Conservation (phyloP, 2,329 filamentous ascomycete species). For the Hymenoscyphus occultus region DNA sequence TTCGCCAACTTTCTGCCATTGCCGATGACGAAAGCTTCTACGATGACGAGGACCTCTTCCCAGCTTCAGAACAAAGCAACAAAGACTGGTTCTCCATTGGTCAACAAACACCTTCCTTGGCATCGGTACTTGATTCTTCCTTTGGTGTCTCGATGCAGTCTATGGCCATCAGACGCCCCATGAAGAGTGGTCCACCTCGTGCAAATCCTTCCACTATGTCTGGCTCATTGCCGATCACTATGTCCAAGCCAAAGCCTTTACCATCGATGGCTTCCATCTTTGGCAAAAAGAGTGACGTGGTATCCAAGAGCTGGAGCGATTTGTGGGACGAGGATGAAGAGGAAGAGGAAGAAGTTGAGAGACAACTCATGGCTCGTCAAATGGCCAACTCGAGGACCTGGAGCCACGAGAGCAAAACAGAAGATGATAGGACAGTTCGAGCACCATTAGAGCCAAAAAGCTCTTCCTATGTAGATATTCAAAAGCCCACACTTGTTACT, state of each 20-base stretch:
- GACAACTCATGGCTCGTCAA: slow-evolving; percentile 55
- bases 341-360: slow-evolving; percentile 64
- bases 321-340: slow-evolving; percentile 95
- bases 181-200: slow-evolving; percentile 45
- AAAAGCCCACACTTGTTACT: slow-evolving; percentile 40
- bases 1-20: slow-evolving; percentile 84
- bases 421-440: slow-evolving; percentile 46
- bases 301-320: slow-evolving; percentile 99
- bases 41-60: slow-evolving; percentile 75
- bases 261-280: slow-evolving; percentile 69
- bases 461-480: slow-evolving; percentile 49
- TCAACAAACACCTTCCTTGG: slow-evolving; percentile 74
- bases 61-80: slow-evolving; percentile 66
- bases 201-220: slow-evolving; percentile 58
- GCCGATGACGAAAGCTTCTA: slow-evolving; percentile 69
- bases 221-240: slow-evolving; percentile 73
- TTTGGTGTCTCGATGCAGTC: slow-evolving; percentile 80
- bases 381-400: slow-evolving; percentile 70
- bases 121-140: slow-evolving; percentile 80
- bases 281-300: slow-evolving; percentile 70
- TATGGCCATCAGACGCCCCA: slow-evolving; percentile 52
- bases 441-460: slow-evolving; percentile 53
- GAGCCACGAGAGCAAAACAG: slow-evolving; percentile 59
- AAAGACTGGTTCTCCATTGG: slow-evolving; percentile 78
- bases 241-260: slow-evolving; percentile 68